phyloP scores from a whole-genome alignment of 495 filamentous ascomycete species.

The Penicillium longicatenatum region DNA sequence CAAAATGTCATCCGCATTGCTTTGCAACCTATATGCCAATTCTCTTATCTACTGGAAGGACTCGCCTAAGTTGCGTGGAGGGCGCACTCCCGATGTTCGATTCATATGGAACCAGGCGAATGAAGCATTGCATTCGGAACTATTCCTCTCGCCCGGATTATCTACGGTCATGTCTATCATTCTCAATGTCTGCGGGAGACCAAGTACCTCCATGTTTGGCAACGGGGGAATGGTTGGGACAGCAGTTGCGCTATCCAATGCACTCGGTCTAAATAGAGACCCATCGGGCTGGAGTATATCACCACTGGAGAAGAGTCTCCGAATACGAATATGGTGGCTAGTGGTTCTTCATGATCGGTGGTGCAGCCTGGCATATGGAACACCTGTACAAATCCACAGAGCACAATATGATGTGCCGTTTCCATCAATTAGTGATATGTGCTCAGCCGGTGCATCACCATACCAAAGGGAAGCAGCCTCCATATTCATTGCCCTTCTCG shows the following conservation, averaged over 20 bases:
- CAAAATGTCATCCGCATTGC: constrained; percentile 35
- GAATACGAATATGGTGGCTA: constrained; percentile 42
- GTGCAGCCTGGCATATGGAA: constrained; percentile 42
- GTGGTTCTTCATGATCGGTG: constrained; percentile 45
- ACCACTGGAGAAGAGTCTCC: constrained; percentile 31
- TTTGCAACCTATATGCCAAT: constrained; percentile 39
- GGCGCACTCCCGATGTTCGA: constrained; percentile 31
- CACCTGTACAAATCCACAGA: constrained; percentile 33
- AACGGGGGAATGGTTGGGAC: constrained; percentile 37
- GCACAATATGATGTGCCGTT: constrained; percentile 45
- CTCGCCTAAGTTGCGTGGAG: constrained; percentile 15
- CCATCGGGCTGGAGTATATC: constrained; percentile 37
- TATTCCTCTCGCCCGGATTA: constrained; percentile 35
- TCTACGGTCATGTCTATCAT: constrained; percentile 36
- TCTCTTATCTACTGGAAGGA: constrained; percentile 34
- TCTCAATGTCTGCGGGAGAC: constrained; percentile 37
- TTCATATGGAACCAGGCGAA: constrained; percentile 41
- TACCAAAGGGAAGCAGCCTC: constrained; percentile 20
- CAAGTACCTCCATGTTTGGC: constrained; percentile 39
- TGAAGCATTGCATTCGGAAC: constrained; percentile 37
- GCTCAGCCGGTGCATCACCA: constrained; percentile 4
- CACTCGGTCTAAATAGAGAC: constrained; percentile 40
- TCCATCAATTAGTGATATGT: constrained; percentile 22
- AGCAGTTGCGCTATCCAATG: constrained; percentile 36
- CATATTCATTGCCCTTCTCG: constrained; percentile 40